A percentile compares a stretch with the other conserved stretches of the same genome.
Conservation (phyloP, 192 early-diverging fungal species). For the Borealophlyctis nickersoniae region DNA sequence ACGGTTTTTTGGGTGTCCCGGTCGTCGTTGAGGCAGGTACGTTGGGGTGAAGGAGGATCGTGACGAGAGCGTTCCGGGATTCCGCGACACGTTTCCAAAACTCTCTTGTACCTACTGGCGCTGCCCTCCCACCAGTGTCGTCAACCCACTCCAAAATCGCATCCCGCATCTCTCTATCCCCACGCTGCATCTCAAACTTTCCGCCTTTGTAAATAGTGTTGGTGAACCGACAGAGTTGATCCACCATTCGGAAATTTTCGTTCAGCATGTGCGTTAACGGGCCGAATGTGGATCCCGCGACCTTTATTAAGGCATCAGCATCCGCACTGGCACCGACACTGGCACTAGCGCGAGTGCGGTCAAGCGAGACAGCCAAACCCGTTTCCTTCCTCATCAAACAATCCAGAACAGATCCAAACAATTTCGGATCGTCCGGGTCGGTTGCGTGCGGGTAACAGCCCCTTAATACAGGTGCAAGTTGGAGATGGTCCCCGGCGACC, state of each 20-base stretch:
- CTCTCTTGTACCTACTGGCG: no score
- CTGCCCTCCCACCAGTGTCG: neutral
- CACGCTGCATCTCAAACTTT: conserved; percentile 6
- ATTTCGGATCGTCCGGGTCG: conserved; percentile 3
- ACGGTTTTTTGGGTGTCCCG: neutral
- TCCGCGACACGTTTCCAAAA: no score
- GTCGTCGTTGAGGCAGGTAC: no score
- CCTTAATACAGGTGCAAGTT: conserved; percentile 33
- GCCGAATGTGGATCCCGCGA: conserved; percentile 3
- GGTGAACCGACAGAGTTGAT: conserved; percentile 23
- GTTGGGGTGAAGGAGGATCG: neutral
- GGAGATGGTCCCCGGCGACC: conserved; percentile 33
- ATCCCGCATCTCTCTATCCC: neutral
- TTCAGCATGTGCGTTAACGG: conserved; percentile 24
- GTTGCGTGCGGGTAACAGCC: conserved; percentile 19
- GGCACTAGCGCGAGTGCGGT: no score
- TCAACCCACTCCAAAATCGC: no score
- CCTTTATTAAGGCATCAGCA: neutral
- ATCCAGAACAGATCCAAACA: conserved; percentile 37
- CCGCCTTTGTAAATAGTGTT: conserved; percentile 22
- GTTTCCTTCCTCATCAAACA: conserved; percentile 20
- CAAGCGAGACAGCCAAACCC: conserved; percentile 3
- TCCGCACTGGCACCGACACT: neutral
- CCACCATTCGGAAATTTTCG: conserved; percentile 42
- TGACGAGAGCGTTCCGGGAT: neutral